These are phyloP conservation scores for Helianthus tuberosus DNA, from an alignment of 129 eudicot genomes.

Conservation along the genomic window DNA sequence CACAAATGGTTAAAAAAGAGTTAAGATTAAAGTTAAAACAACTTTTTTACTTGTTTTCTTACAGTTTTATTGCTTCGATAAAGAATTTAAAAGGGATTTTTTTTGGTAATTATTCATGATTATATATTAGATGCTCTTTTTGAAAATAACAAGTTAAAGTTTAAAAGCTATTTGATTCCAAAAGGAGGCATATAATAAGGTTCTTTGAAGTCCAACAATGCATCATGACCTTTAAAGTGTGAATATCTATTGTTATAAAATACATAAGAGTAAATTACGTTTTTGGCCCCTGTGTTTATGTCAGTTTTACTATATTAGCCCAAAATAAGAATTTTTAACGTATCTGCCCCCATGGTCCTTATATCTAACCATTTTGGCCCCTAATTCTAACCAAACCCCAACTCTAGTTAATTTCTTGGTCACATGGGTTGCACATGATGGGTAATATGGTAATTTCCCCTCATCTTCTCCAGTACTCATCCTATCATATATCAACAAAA, in stretches of 20 bases:
- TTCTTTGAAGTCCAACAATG: slow-evolving; percentile 19
- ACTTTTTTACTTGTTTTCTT: not conserved
- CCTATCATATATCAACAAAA: too few relatives aligned
- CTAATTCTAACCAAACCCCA: too few relatives aligned
- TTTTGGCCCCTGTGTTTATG: too few relatives aligned
- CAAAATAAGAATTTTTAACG: too few relatives aligned
- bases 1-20: not conserved
- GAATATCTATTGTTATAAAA: not conserved
- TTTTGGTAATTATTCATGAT: slow-evolving; percentile 14
- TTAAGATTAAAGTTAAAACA: not conserved
- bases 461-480: too few relatives aligned
- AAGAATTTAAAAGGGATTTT: not conserved
- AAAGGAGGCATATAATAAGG: slow-evolving; percentile 31
- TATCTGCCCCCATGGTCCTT: too few relatives aligned
- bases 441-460: too few relatives aligned
- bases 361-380: too few relatives aligned
- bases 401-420: too few relatives aligned
- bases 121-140: slow-evolving; percentile 21
- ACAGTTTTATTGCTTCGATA: not conserved
- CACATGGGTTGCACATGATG: too few relatives aligned
- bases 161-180: slow-evolving; percentile 25
- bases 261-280: too few relatives aligned
- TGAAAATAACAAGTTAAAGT: slow-evolving; percentile 17
- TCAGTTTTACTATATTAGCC: too few relatives aligned
- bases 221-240: slow-evolving; percentile 10